Evolutionary conservation across 352 stramenopile genomes (phyloP).

Genomic region (Globisporangium spiculum): DNA sequence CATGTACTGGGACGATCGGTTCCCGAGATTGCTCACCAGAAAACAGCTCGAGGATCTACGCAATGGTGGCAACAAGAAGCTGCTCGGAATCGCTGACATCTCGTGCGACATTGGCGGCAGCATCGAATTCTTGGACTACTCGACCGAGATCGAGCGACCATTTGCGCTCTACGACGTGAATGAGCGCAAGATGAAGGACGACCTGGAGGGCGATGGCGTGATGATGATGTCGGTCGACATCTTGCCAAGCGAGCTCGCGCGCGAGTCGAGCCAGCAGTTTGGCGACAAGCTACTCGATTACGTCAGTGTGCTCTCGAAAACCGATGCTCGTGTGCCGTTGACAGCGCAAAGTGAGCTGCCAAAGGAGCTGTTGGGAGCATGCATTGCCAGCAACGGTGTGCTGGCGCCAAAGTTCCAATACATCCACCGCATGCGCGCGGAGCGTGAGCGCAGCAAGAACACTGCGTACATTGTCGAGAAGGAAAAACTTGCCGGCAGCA

Average conservation of each 20-base stretch:
- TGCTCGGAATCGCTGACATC: slow-evolving; percentile 93
- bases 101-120: slow-evolving; percentile 94
- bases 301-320: slow-evolving; percentile 53
- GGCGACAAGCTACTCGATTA: slow-evolving; percentile 91
- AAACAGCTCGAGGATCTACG: slow-evolving; percentile 83
- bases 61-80: slow-evolving; percentile 64
- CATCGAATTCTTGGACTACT: slow-evolving; percentile 92
- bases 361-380: slow-evolving; percentile 84
- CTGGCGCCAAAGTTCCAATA: slow-evolving; percentile 89
- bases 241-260: slow-evolving; percentile 92
- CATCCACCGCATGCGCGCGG: slow-evolving; percentile 89
- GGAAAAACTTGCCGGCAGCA: slow-evolving; percentile 72
- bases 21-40: slow-evolving; percentile 91
- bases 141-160: slow-evolving; percentile 93
- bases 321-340: slow-evolving; percentile 53
- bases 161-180: slow-evolving; percentile 91
- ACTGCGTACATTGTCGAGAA: slow-evolving; percentile 65
- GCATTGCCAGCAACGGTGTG: slow-evolving; percentile 88
- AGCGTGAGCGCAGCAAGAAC: slow-evolving; percentile 71
- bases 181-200: slow-evolving; percentile 64
- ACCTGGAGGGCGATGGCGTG: slow-evolving; percentile 73
- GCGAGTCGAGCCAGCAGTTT: slow-evolving; percentile 95
- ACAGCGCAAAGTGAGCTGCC: slow-evolving; percentile 57
- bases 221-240: slow-evolving; percentile 96
- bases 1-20: slow-evolving; percentile 96